Evolutionary conservation across 768 basidiomycete species (phyloP), one percentile per base, ranked within the genome.

Genomic region (Mycena belliarum): DNA sequence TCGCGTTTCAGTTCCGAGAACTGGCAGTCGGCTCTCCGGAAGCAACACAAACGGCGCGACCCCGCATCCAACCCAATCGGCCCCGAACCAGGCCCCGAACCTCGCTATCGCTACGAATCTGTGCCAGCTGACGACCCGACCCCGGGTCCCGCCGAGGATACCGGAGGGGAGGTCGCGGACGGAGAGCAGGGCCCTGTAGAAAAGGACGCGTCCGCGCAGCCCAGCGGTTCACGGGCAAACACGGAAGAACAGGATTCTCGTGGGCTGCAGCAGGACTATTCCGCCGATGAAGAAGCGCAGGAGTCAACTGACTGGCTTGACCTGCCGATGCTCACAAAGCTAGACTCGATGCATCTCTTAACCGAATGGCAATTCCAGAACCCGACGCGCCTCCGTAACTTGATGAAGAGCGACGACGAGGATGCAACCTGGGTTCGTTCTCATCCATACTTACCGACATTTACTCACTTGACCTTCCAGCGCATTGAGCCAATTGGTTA

Each of bases 301-400:
- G 77, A 80, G 62, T 76, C 82, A 37, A 77, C 78, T 54, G 79
- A 89, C 66, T 93, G 91, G 91, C 74, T 83, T 42, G 79, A 87
- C 42, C 81, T 93, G 25, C 77, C 85, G 2, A 85, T 89, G 80
- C 77, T 86, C 38, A 73, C 73, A 32, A 91, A 92, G 72, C 81
- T 95, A 41, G 87, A 92, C 58, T 84, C 88, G 4, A 73, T 93
- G 65, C 82, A 91, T 63, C 74, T 82, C 16, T 73, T 94, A 47
- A 81, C 79, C 26, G 93, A 95, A 72, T 95, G 93, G 93, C 90
- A 92, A 65, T 93, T 94, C 61, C 86, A 91, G 57, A 90, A 91
- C 66, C 83, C 90, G 6, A 77, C 79, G 50, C 80, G 88, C 52
- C 65, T 94, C 21, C 79, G 91, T 56, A 78, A 77, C 42, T 71